Evolutionary conservation across 2,329 filamentous ascomycete genomes (phyloP).

Genomic region (Thermoascus crustaceus): DNA sequence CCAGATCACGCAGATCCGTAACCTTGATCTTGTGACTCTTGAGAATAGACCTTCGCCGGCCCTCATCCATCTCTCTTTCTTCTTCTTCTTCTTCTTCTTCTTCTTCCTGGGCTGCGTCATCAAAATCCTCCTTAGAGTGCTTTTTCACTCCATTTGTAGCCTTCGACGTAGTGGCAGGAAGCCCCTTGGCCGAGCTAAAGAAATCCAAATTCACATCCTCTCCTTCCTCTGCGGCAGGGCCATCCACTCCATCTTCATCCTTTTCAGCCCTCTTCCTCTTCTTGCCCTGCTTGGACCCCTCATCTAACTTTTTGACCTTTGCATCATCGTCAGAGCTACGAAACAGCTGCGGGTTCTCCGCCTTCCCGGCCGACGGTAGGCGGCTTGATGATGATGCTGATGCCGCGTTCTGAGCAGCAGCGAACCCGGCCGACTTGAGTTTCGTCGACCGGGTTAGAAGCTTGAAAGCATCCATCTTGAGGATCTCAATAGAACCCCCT

Average conservation of each 20-base stretch:
- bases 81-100: no score
- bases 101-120: no score
- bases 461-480: slow-evolving; percentile 38
- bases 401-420: slow-evolving; percentile 17
- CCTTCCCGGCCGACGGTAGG: slow-evolving; percentile 35
- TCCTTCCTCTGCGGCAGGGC: no score
- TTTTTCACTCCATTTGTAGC: slow-evolving; percentile 5
- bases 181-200: slow-evolving; percentile 25
- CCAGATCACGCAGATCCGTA: slow-evolving; percentile 57
- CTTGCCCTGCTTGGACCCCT: slow-evolving; percentile 19
- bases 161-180: slow-evolving; percentile 12
- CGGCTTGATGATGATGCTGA: slow-evolving; percentile 17
- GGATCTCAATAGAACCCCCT: no score
- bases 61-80: slow-evolving; percentile 47
- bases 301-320: slow-evolving; percentile 11
- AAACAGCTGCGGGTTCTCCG: slow-evolving; percentile 31
- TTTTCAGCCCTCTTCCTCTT: slow-evolving; percentile 31
- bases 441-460: slow-evolving; percentile 39
- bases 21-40: slow-evolving; percentile 79
- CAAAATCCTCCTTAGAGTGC: slow-evolving; percentile 14
- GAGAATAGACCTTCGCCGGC: slow-evolving; percentile 65
- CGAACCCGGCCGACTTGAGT: slow-evolving; percentile 31
- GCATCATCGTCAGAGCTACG: slow-evolving; percentile 21
- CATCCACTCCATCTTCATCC: slow-evolving; percentile 13
- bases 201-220: slow-evolving; percentile 27